Conservation (phyloP, 2,329 filamentous ascomycete species). For the Epichloe sibirici region DNA sequence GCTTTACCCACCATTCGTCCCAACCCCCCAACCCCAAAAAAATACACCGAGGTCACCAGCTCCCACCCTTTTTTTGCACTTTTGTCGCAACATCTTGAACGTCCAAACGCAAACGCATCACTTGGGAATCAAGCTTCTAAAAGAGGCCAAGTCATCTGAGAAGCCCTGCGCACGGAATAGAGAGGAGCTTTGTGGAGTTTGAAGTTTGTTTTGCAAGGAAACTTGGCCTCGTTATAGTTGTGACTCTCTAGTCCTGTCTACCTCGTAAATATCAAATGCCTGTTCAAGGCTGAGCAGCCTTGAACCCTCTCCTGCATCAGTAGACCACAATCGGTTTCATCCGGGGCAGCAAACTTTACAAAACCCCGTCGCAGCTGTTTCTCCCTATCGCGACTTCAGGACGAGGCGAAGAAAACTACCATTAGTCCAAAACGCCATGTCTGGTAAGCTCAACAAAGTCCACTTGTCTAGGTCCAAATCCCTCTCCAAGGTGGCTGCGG, state of each 20-base stretch:
- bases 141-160: neutral
- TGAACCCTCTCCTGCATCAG: constrained; percentile 16
- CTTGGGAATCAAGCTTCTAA: neutral
- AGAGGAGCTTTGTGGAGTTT: neutral
- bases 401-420: neutral
- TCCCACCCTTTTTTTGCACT: neutral
- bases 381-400: neutral
- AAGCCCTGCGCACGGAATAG: constrained; percentile 1
- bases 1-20: neutral
- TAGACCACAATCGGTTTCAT: constrained; percentile 11
- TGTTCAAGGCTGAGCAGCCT: constrained; percentile 14
- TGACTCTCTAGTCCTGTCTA: constrained; percentile 20
- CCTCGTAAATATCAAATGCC: constrained; percentile 21
- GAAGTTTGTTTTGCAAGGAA: neutral
- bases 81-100: neutral
- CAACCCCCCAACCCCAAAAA: neutral
- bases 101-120: neutral
- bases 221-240: constrained; percentile 19
- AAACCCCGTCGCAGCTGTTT: neutral
- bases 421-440: constrained; percentile 15
- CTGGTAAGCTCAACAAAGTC: constrained; percentile 20
- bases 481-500: neutral
- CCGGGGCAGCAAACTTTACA: constrained; percentile 7
- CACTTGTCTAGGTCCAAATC: neutral
- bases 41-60: neutral